Percentiles rank a stretch among this genome's conserved stretches.
Conservation (phyloP, 1,139 yeast genomes). For the Debaryomyces sp. region DNA sequence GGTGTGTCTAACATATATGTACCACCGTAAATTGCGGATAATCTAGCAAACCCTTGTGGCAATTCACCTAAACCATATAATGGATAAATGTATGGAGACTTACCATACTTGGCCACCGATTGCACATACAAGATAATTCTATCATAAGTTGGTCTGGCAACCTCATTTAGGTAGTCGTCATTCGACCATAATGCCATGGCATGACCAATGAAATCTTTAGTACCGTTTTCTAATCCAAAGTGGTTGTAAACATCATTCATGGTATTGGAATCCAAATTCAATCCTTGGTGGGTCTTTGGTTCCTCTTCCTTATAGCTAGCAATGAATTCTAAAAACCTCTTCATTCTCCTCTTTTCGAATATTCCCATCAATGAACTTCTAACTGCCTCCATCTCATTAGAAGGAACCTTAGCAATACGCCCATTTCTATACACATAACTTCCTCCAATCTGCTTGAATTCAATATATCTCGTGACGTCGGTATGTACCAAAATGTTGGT, state of each 20-base stretch:
- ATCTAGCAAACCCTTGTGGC: conserved; percentile 97
- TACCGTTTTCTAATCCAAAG: conserved; percentile 90
- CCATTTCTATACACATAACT: conserved; percentile 92
- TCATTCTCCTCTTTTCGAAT: conserved; percentile 95
- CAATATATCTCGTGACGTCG: conserved; percentile 92
- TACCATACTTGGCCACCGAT: conserved; percentile 93
- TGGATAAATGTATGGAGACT: conserved; percentile 95
- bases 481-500: conserved; percentile 95
- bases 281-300: conserved; percentile 78
- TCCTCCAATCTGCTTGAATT: conserved; percentile 94
- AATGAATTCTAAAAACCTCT: conserved; percentile 85
- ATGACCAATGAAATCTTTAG: conserved; percentile 96
- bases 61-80: conserved; percentile 95
- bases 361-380: conserved; percentile 92
- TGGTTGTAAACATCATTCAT: conserved; percentile 91
- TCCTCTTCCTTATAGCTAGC: conserved; percentile 82
- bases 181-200: conserved; percentile 98
- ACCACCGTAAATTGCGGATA: conserved; percentile 97
- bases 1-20: conserved; percentile 98
- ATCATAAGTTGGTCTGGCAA: conserved; percentile 91
- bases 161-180: conserved; percentile 85
- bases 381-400: conserved; percentile 89
- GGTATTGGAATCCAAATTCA: conserved; percentile 83
- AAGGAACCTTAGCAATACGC: conserved; percentile 91
- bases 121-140: conserved; percentile 84